Evolutionary conservation across 1,284 basidiomycete species (phyloP).

Genomic region (Quambalaria eucalypti): DNA sequence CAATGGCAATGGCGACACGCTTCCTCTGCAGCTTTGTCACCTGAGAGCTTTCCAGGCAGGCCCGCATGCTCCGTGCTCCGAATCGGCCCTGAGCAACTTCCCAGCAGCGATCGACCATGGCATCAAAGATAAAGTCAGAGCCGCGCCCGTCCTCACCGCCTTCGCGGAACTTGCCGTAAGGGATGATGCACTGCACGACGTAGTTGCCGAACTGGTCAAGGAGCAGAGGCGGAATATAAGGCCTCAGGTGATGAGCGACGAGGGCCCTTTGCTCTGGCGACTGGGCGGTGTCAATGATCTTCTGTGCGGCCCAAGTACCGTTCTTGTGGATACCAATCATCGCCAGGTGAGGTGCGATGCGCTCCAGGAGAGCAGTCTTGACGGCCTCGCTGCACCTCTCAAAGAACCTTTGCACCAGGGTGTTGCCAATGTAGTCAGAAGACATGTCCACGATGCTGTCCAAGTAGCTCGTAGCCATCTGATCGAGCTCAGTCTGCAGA

Average conservation of each 20-base stretch:
- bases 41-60: slow-evolving; percentile 81
- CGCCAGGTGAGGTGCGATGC: slow-evolving; percentile 84
- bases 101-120: slow-evolving; percentile 97
- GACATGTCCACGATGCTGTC: slow-evolving; percentile 74
- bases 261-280: slow-evolving; percentile 77
- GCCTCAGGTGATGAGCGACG: slow-evolving; percentile 73
- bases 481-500: slow-evolving; percentile 77
- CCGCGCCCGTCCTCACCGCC: slow-evolving; percentile 48
- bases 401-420: slow-evolving; percentile 92
- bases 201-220: slow-evolving; percentile 97
- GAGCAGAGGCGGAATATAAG: slow-evolving; percentile 85
- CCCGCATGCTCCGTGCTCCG: slow-evolving; percentile 92
- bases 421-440: slow-evolving; percentile 98
- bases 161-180: slow-evolving; percentile 53
- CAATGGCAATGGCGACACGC: slow-evolving; percentile 83
- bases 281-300: slow-evolving; percentile 77
- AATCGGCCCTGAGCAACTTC: slow-evolving; percentile 92
- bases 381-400: slow-evolving; percentile 72
- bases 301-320: slow-evolving; percentile 96
- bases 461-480: slow-evolving; percentile 76
- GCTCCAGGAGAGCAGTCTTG: slow-evolving; percentile 80
- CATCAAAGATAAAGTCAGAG: slow-evolving; percentile 90
- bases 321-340: slow-evolving; percentile 99
- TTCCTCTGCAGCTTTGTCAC: slow-evolving; percentile 67
- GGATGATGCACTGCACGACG: slow-evolving; percentile 87